Conservation (phyloP, 1,284 basidiomycete genomes). For the Pseudozyma tsukubaensis region DNA sequence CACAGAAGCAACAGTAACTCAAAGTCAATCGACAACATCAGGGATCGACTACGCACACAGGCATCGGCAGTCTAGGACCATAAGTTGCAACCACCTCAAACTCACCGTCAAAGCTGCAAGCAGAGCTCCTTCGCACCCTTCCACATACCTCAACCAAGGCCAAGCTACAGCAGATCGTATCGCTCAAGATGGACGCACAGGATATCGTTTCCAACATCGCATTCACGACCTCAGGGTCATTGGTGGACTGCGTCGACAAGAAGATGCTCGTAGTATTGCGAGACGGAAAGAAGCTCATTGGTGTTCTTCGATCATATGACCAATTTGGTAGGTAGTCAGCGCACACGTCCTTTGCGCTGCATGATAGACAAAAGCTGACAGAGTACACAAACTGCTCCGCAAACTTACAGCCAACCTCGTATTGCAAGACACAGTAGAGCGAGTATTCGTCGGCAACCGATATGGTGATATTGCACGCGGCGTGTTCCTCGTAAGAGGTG, state of each 20-base stretch:
- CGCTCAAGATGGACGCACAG: slow-evolving; percentile 58
- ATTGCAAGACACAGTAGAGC: slow-evolving; percentile 74
- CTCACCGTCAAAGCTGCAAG: no score
- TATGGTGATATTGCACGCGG: slow-evolving; percentile 88
- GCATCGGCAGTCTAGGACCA: no score
- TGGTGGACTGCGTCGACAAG: slow-evolving; percentile 71
- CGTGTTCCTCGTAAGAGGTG: slow-evolving; percentile 92
- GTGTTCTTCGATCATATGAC: slow-evolving; percentile 95
- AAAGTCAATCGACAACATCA: no score
- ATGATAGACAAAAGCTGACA: background rate
- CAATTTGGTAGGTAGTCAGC: slow-evolving; percentile 85
- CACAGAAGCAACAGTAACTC: background rate
- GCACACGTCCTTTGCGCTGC: background rate
- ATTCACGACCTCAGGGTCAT: slow-evolving; percentile 67
- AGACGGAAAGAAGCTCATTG: slow-evolving; percentile 95
- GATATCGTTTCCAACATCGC: slow-evolving; percentile 66
- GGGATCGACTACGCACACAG: no score
- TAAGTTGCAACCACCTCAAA: no score
- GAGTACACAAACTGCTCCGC: no score
- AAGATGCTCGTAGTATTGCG: slow-evolving; percentile 97
- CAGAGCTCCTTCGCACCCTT: background rate
- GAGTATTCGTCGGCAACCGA: slow-evolving; percentile 75
- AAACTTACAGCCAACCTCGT: slow-evolving; percentile 84
- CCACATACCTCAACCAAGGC: background rate
- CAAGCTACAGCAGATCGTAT: background rate